phyloP scores from a whole-genome alignment of 106 monocot species.

The Gastrodia elata region DNA sequence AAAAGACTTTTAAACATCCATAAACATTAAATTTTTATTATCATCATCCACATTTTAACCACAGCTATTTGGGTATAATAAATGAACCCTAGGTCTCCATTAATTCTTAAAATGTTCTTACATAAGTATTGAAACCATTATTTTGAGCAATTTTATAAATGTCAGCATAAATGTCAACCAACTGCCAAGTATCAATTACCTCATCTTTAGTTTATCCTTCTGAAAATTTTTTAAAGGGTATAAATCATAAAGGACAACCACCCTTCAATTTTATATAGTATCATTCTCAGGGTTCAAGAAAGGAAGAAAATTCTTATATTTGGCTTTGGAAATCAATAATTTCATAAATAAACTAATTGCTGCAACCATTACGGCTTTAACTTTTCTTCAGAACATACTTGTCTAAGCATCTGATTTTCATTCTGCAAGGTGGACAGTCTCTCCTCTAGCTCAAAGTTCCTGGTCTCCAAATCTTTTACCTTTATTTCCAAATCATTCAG shows the following conservation, averaged over 20 bases:
- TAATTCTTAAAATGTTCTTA: too few species aligned
- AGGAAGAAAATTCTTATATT: neutral
- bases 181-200: neutral
- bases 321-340: neutral
- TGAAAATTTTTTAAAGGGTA: too few species aligned
- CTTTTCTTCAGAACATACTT: conserved; percentile 22
- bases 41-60: too few species aligned
- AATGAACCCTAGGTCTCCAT: too few species aligned
- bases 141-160: too few species aligned
- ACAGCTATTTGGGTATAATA: too few species aligned
- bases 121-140: too few species aligned
- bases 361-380: neutral
- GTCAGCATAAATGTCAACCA: neutral
- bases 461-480: conserved; percentile 36
- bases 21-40: too few species aligned
- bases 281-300: neutral
- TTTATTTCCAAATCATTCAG: conserved; percentile 38
- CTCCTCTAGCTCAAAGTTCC: conserved; percentile 42
- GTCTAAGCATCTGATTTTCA: conserved; percentile 90
- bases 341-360: neutral
- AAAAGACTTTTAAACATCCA: too few species aligned
- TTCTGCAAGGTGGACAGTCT: conserved; percentile 62
- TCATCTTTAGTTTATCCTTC: neutral
- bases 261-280: too few species aligned
- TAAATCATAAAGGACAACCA: too few species aligned